Evolutionary conservation across 305 asterid genomes (phyloP).

Genomic region (Euphrasia arctica): DNA sequence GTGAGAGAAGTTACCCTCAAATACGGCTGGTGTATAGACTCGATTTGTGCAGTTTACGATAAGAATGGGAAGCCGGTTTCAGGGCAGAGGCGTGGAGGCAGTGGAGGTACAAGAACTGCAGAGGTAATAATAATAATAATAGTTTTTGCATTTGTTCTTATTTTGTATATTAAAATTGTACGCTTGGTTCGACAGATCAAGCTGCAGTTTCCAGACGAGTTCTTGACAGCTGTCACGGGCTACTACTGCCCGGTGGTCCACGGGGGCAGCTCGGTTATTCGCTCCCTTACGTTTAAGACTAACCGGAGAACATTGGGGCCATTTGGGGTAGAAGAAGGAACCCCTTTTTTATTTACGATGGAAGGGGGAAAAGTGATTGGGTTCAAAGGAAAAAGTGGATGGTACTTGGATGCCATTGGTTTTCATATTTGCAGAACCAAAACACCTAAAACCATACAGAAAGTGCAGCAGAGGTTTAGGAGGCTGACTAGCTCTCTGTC

Average conservation of each 20-base stretch:
- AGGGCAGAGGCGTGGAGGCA: slow-evolving; percentile 56
- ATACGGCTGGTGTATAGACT: slow-evolving; percentile 55
- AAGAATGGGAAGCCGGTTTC: slow-evolving; percentile 41
- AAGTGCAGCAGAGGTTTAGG: slow-evolving; percentile 38
- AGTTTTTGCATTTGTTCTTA: not conserved
- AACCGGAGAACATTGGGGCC: slow-evolving; percentile 58
- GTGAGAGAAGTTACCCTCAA: slow-evolving; percentile 53
- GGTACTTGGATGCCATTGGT: slow-evolving; percentile 66
- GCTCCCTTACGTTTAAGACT: slow-evolving; percentile 55
- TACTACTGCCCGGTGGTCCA: slow-evolving; percentile 47
- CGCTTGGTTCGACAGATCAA: slow-evolving; percentile 38
- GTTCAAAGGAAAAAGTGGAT: slow-evolving; percentile 63
- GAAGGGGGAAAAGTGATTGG: slow-evolving; percentile 72
- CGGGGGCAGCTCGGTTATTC: slow-evolving; percentile 58
- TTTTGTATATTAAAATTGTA: not conserved
- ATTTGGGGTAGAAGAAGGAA: slow-evolving; percentile 61
- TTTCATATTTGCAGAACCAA: slow-evolving; percentile 41
- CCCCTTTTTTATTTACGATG: slow-evolving; percentile 54
- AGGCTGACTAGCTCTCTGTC: slow-evolving; percentile 25
- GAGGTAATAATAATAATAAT: slow-evolving; percentile 33
- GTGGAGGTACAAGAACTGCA: slow-evolving; percentile 47
- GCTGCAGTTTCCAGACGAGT: slow-evolving; percentile 59
- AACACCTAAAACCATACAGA: slow-evolving; percentile 29
- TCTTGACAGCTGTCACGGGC: slow-evolving; percentile 41
- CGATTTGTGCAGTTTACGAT: slow-evolving; percentile 49